Percentiles rank a stretch among this genome's conserved stretches.
phyloP scores from a whole-genome alignment of 805 yeast species.

The Schwanniomyces sp. region DNA sequence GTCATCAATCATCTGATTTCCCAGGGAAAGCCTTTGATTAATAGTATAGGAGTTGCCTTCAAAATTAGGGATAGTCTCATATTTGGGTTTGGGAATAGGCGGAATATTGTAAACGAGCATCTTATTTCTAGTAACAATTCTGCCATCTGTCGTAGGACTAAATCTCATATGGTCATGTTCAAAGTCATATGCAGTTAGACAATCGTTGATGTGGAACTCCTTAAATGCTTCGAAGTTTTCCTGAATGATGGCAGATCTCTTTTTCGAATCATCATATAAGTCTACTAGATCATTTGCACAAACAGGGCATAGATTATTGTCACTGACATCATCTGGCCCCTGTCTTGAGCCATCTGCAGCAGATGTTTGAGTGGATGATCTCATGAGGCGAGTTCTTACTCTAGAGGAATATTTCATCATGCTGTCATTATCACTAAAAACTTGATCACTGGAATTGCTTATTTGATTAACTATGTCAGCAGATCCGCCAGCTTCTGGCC shows the following conservation, averaged over 20 bases:
- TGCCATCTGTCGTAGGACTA: slow-evolving; percentile 17
- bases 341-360: slow-evolving; percentile 6
- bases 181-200: slow-evolving; percentile 72
- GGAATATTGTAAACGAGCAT: slow-evolving; percentile 78
- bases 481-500: background rate
- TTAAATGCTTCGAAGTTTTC: slow-evolving; percentile 39
- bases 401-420: slow-evolving; percentile 19
- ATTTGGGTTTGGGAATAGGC: slow-evolving; percentile 44
- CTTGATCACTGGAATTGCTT: slow-evolving; percentile 13
- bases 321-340: slow-evolving; percentile 24
- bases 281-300: slow-evolving; percentile 33
- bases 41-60: slow-evolving; percentile 17
- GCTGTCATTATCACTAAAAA: slow-evolving; percentile 9
- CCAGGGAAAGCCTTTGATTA: slow-evolving; percentile 1
- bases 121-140: slow-evolving; percentile 53
- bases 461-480: background rate
- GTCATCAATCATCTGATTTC: background rate
- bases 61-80: slow-evolving; percentile 25
- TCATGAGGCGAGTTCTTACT: slow-evolving; percentile 15
- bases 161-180: slow-evolving; percentile 53
- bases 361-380: slow-evolving; percentile 21
- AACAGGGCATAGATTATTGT: slow-evolving; percentile 40
- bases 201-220: slow-evolving; percentile 69
- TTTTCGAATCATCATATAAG: slow-evolving; percentile 11
- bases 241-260: slow-evolving; percentile 10